phyloP scores from a whole-genome alignment of 2,329 filamentous ascomycete genomes.

The Alternaria alternata region DNA sequence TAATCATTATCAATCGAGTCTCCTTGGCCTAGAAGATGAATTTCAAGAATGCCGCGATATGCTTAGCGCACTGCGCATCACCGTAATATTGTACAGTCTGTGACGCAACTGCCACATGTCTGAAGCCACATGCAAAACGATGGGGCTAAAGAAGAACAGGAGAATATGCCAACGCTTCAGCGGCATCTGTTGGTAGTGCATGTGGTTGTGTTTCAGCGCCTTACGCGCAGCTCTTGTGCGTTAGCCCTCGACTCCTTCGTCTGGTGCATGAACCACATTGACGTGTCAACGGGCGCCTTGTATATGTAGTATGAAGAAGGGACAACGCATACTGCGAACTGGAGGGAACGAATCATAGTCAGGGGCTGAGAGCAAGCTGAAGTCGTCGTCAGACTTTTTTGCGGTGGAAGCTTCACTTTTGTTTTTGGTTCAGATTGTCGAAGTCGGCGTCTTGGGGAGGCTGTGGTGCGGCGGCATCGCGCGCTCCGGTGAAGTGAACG shows the following conservation, averaged over 20 bases:
- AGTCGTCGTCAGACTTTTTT: slow-evolving; percentile 22
- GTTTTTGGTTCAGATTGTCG: not conserved
- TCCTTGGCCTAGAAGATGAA: not conserved
- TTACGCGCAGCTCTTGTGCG: slow-evolving; percentile 7
- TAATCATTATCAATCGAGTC: not conserved
- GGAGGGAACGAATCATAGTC: slow-evolving; percentile 30
- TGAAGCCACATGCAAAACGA: not conserved
- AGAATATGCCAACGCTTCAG: not conserved
- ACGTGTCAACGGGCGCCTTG: slow-evolving; percentile 38
- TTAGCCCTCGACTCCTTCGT: slow-evolving; percentile 2
- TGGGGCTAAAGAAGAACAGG: not conserved
- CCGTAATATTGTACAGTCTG: not conserved
- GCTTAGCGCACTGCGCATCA: not conserved
- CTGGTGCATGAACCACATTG: slow-evolving; percentile 44
- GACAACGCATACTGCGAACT: slow-evolving; percentile 35
- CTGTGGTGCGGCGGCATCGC: not conserved
- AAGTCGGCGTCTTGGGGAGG: not conserved
- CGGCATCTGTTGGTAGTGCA: slow-evolving; percentile 3
- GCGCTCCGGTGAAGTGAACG: slow-evolving; percentile 1
- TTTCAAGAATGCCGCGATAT: not conserved
- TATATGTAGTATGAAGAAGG: not conserved
- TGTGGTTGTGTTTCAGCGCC: slow-evolving; percentile 10
- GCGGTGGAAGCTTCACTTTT: slow-evolving; percentile 34
- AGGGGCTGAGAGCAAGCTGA: slow-evolving; percentile 28
- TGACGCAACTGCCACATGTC: slow-evolving; percentile 3